A percentile compares a stretch with the other conserved stretches of the same genome.
These are phyloP conservation scores for Candida bentonensis DNA, from an alignment of 805 yeast genomes.

Conservation along the genomic window DNA sequence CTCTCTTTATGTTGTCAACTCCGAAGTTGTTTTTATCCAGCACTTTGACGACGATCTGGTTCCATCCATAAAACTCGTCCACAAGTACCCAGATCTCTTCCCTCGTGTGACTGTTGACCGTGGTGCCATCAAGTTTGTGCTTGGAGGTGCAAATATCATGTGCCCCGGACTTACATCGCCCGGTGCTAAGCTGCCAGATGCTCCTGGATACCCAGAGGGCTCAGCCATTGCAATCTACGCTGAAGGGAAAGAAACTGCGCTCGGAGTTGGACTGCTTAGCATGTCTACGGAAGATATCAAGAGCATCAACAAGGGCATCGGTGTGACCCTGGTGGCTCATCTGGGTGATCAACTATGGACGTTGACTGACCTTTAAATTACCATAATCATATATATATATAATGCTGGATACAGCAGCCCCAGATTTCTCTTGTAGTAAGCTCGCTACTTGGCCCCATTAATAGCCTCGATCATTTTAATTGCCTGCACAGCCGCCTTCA, in stretches of 20 bases:
- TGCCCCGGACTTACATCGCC: slow-evolving; percentile 83
- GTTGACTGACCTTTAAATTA: background rate
- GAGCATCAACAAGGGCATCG: slow-evolving; percentile 71
- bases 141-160: slow-evolving; percentile 96
- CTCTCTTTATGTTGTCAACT: slow-evolving; percentile 59
- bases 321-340: slow-evolving; percentile 70
- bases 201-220: slow-evolving; percentile 46
- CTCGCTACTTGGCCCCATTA: slow-evolving; percentile 24
- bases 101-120: slow-evolving; percentile 85
- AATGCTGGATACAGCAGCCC: no score
- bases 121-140: slow-evolving; percentile 89
- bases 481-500: slow-evolving; percentile 40
- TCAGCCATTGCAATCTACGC: slow-evolving; percentile 75
- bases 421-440: no score
- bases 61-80: slow-evolving; percentile 45
- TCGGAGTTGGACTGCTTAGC: slow-evolving; percentile 76
- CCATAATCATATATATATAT: no score
- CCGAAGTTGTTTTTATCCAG: slow-evolving; percentile 64
- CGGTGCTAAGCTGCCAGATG: slow-evolving; percentile 74
- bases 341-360: slow-evolving; percentile 68
- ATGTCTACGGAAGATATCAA: slow-evolving; percentile 89
- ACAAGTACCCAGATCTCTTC: slow-evolving; percentile 52
- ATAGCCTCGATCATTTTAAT: slow-evolving; percentile 60
- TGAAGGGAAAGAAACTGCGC: slow-evolving; percentile 81
- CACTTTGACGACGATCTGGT: slow-evolving; percentile 65